These are phyloP conservation scores for Boletus smithii DNA, from an alignment of 1,284 basidiomycete species.

Conservation along the genomic window DNA sequence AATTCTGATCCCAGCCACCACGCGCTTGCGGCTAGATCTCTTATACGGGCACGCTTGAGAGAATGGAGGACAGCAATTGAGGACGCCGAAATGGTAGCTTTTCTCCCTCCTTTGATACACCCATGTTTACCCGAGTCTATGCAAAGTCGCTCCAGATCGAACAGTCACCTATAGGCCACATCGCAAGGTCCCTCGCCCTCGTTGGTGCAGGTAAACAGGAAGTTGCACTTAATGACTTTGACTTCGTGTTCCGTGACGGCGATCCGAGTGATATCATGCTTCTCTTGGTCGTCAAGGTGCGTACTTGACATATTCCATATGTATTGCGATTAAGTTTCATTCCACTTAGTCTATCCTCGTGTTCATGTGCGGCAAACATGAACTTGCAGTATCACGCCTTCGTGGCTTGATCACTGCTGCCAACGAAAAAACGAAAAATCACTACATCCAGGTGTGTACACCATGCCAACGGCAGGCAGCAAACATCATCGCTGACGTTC, in stretches of 20 bases:
- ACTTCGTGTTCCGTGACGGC: constrained; percentile 1
- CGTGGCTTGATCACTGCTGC: not conserved
- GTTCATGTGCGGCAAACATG: constrained; percentile 1
- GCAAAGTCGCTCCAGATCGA: constrained; percentile 1
- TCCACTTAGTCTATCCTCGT: not conserved
- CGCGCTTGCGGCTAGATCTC: not conserved
- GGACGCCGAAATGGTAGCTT: not conserved
- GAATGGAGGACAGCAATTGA: constrained; percentile 1
- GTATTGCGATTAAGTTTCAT: not conserved
- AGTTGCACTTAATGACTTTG: not conserved
- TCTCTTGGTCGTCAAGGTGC: constrained; percentile 6
- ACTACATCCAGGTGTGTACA: not conserved
- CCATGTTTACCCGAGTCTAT: not conserved
- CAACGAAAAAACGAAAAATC: not conserved
- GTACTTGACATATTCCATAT: not conserved
- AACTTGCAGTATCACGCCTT: constrained; percentile 3
- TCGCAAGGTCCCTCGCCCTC: constrained; percentile 2
- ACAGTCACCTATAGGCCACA: constrained; percentile 4
- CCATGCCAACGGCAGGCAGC: too few species aligned
- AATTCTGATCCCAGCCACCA: not conserved
- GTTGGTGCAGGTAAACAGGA: not conserved
- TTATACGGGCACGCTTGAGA: constrained; percentile 1
- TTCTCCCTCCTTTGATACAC: not conserved
- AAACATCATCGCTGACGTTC: not conserved
- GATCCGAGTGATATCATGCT: constrained; percentile 1